Percentiles rank a stretch among this genome's conserved stretches.
Conservation (phyloP, 192 early-diverging fungal genomes). For the Podila verticillata region DNA sequence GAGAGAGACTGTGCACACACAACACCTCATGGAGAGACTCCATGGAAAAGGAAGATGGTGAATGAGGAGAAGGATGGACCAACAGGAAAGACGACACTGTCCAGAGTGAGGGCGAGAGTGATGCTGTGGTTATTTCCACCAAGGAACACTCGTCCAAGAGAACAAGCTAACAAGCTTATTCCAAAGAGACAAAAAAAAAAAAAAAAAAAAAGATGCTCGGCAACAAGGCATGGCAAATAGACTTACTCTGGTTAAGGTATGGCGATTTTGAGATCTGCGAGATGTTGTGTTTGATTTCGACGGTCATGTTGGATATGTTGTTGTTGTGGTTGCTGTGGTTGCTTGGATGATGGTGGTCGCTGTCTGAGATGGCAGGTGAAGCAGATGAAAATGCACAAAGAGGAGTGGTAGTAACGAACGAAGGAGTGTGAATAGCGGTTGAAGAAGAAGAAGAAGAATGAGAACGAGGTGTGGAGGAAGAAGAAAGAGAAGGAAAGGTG, state of each 20-base stretch:
- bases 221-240: neutral
- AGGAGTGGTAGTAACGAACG: neutral
- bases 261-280: slow-evolving; percentile 45
- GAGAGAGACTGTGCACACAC: neutral
- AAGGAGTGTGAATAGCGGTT: neutral
- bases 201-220: neutral
- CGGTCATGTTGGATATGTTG: slow-evolving; percentile 41
- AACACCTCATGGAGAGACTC: neutral
- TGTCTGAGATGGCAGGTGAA: slow-evolving; percentile 13
- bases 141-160: no score
- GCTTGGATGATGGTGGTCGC: neutral
- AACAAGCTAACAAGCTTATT: no score
- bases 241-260: slow-evolving; percentile 51
- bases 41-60: neutral
- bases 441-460: neutral
- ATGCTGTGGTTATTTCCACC: no score
- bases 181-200: neutral
- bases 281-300: slow-evolving; percentile 29
- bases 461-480: slow-evolving; percentile 5
- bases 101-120: no score
- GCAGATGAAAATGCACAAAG: slow-evolving; percentile 21
- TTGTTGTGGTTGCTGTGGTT: slow-evolving; percentile 20
- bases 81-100: neutral
- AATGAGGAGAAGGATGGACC: neutral
- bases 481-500: neutral